A percentile compares a stretch with the other conserved stretches of the same genome.
Evolutionary conservation across 495 filamentous ascomycete species (phyloP).

Genomic region (Chaetomium cochliodes): DNA sequence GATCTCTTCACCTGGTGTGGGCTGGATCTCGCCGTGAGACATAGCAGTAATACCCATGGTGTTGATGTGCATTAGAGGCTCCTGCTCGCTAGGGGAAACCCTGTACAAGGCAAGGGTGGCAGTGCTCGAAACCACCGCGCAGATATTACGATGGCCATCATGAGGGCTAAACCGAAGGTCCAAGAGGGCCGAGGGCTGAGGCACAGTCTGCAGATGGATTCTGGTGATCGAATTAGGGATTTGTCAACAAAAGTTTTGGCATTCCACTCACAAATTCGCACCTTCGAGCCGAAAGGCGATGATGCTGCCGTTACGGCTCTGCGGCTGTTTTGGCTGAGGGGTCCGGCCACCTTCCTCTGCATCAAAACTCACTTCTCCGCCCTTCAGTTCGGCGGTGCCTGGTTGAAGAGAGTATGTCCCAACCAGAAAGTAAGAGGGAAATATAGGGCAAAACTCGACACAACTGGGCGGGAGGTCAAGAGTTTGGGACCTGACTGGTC

Average conservation of each 20-base stretch:
- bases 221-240: conserved; percentile 26
- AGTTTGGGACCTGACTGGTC: conserved; percentile 42
- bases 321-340: conserved; percentile 37
- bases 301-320: conserved; percentile 70
- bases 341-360: conserved; percentile 37
- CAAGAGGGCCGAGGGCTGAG: conserved; percentile 69
- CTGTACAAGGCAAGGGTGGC: conserved; percentile 66
- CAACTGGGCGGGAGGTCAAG: conserved; percentile 72
- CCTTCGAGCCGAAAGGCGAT: conserved; percentile 59
- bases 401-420: conserved; percentile 81
- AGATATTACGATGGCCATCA: conserved; percentile 43
- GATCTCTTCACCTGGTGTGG: conserved; percentile 48
- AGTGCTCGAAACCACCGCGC: conserved; percentile 72
- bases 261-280: conserved; percentile 51
- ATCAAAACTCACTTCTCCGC: conserved; percentile 32
- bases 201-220: conserved; percentile 48
- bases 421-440: conserved; percentile 68
- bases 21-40: conserved; percentile 24
- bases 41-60: conserved; percentile 32
- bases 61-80: conserved; percentile 36
- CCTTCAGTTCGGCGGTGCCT: conserved; percentile 26
- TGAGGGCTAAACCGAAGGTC: conserved; percentile 79
- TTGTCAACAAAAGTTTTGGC: not conserved
- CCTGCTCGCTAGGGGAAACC: conserved; percentile 31
- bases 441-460: conserved; percentile 62